Base-by-base conservation (phyloP, 2,329 filamentous ascomycete species). In the Diaporthe citrichinensis region DNA sequence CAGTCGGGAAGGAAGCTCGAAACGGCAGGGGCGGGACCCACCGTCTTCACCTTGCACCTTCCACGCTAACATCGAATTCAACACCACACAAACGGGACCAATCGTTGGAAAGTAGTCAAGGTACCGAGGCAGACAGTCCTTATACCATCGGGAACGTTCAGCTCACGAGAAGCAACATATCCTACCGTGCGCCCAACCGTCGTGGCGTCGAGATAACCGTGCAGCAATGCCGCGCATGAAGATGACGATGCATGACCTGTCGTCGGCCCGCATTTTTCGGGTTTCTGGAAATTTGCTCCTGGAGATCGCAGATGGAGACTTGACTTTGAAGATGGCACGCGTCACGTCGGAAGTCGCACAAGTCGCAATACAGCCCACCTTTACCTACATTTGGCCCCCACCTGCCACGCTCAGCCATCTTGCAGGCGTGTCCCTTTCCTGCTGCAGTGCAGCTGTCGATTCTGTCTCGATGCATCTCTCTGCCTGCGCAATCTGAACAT, bases 281-380 rank as follows among this genome's bases (percentile, higher is more conserved):
- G 31, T 23, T 28, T 39, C 46, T 53, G 23, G 31, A 53, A 68
- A 68, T 68, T 68, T 68, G 65, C 46, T 68, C 65, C 46, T 68
- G 65, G 65, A 39, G 46, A 68, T 39, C 46, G 6, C 7, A 8
- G 28, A 51, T 53, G 44, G 62, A 4, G 62, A 68, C 46, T 14
- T 28, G 62, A 68, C 62, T 36, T 36, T 8, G 23, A 53, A n/a
- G 65, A 68, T 25, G 62, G 62, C 44, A 68, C 65, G 65, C 65
- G 46, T 68, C 65, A 68, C 46, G 10, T 68, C 46, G 65, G 65
- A 41, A 68, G 65, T 68, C 46, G 65, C 65, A 68, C 46, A 68
- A 39, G 23, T n/a, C 17, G 20, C 62, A 36, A 3, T 41, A 14
- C 62, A 31, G 31, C 46, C 44, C 62, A 51, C 46, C 1, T 53